Conservation (phyloP, 2,329 filamentous ascomycete genomes). For the Fusarium sacchari region DNA sequence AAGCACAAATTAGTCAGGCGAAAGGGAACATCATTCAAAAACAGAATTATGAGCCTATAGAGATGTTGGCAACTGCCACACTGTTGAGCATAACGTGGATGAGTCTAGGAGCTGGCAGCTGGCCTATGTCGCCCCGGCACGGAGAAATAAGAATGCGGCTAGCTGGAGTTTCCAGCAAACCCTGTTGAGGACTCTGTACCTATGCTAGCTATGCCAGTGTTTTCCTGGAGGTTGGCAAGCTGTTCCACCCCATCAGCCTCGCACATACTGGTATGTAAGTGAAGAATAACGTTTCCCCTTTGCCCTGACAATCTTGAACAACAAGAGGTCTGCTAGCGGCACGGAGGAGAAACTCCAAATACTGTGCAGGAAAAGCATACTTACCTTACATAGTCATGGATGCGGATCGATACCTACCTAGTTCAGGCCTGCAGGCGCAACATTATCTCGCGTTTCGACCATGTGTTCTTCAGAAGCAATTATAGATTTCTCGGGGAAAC, state of each 20-base stretch:
- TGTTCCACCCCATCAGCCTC: slow-evolving; percentile 2
- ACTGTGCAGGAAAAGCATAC: not conserved
- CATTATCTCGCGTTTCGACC: slow-evolving; percentile 18
- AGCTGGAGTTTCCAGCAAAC: not conserved
- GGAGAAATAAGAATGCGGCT: slow-evolving; percentile 19
- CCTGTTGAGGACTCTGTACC: no score
- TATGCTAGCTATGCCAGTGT: slow-evolving; percentile 13
- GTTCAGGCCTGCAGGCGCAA: slow-evolving; percentile 10
- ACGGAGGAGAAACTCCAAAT: not conserved
- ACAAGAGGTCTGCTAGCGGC: not conserved
- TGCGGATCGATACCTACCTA: slow-evolving; percentile 24
- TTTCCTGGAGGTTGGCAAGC: not conserved
- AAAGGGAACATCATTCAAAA: slow-evolving; percentile 6
- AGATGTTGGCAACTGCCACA: not conserved
- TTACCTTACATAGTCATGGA: not conserved
- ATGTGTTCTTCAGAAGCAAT: slow-evolving; percentile 43
- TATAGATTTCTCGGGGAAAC: slow-evolving; percentile 47
- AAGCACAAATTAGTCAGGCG: not conserved
- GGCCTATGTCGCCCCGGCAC: not conserved
- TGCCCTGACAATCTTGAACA: slow-evolving; percentile 10
- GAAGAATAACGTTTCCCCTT: slow-evolving; percentile 10
- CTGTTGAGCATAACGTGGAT: not conserved
- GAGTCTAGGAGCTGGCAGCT: not conserved
- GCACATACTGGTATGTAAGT: not conserved
- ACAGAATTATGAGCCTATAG: not conserved